Evolutionary conservation across 352 stramenopile species (phyloP).

Genomic region (Globisporangium recalcitrans): DNA sequence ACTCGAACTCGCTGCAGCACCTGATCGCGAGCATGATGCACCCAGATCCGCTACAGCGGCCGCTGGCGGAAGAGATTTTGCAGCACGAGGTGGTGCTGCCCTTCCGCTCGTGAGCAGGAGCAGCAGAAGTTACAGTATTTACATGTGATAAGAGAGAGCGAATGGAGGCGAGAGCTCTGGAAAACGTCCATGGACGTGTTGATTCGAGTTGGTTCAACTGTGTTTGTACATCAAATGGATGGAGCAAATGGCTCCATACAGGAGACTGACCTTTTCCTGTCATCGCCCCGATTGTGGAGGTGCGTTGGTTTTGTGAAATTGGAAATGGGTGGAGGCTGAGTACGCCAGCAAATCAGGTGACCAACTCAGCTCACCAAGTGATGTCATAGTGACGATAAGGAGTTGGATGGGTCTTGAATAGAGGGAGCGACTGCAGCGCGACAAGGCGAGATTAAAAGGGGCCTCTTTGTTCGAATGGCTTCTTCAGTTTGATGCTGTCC

Average conservation of each 20-base stretch:
- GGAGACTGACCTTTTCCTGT: background rate
- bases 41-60: constrained; percentile 73
- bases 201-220: too few species aligned
- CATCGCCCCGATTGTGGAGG: background rate
- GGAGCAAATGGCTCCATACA: background rate
- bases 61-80: constrained; percentile 76
- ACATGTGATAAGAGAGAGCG: background rate
- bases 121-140: background rate
- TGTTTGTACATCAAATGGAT: background rate
- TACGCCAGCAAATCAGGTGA: constrained; percentile 6
- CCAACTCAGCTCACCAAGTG: background rate
- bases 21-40: constrained; percentile 86
- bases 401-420: constrained; percentile 2
- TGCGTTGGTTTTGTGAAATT: background rate
- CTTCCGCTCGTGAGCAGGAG: constrained; percentile 24
- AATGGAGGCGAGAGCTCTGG: background rate
- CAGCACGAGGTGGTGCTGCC: constrained; percentile 78
- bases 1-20: constrained; percentile 85
- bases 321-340: background rate
- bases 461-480: background rate
- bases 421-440: background rate
- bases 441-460: background rate
- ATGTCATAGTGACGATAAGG: constrained; percentile 6
- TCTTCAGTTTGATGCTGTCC: background rate
- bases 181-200: background rate